These are phyloP conservation scores for Populus hybrid DNA, from an alignment of 441 rosid species.

Conservation along the genomic window DNA sequence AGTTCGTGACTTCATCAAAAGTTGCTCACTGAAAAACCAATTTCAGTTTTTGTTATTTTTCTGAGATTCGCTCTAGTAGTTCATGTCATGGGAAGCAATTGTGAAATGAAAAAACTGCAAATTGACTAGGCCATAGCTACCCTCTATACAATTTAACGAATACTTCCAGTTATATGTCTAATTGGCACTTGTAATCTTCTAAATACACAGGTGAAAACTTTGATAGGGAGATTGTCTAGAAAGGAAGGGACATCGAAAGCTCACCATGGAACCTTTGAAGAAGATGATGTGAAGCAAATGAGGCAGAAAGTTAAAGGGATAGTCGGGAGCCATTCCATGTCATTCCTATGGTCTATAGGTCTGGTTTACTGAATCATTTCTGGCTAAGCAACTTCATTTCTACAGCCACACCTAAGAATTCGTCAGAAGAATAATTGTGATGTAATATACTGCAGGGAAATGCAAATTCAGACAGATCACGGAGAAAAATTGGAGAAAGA, in stretches of 20 bases:
- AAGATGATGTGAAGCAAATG: slow-evolving; percentile 27
- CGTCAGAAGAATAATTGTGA: neutral
- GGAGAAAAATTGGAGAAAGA: slow-evolving; percentile 25
- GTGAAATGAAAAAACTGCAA: neutral
- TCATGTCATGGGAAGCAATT: neutral
- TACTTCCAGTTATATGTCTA: neutral
- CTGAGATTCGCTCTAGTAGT: neutral
- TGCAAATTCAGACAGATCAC: slow-evolving; percentile 24
- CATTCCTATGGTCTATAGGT: slow-evolving; percentile 28
- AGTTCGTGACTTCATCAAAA: slow-evolving; percentile 7
- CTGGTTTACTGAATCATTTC: neutral
- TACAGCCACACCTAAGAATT: neutral
- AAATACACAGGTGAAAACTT: slow-evolving; percentile 25
- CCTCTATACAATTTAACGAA: neutral
- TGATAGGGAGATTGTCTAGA: slow-evolving; percentile 28
- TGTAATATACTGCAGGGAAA: slow-evolving; percentile 22
- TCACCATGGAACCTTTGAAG: slow-evolving; percentile 33
- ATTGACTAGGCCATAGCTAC: neutral
- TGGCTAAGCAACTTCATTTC: neutral
- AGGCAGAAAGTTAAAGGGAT: slow-evolving; percentile 23
- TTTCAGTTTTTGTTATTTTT: neutral
- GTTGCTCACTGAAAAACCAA: neutral
- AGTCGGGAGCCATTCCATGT: slow-evolving; percentile 24
- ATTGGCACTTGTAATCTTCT: neutral
- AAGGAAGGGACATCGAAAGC: slow-evolving; percentile 35